These are phyloP conservation scores for Trichoderma sp. DNA, from an alignment of 2,329 filamentous ascomycete species.

Conservation along the genomic window DNA sequence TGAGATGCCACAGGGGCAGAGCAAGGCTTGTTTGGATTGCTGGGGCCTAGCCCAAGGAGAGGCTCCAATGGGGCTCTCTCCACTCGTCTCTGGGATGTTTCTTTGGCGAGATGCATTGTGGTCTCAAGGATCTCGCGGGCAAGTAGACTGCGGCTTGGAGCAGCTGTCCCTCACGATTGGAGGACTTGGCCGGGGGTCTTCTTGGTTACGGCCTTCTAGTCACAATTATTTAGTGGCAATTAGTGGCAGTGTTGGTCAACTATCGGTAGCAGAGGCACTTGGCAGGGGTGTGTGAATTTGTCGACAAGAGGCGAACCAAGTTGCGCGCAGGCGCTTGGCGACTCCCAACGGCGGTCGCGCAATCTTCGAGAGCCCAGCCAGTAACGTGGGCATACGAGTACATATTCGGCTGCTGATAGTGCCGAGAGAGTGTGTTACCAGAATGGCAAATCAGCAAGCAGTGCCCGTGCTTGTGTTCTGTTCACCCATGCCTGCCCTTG, in stretches of 20 bases:
- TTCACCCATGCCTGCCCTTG: background rate
- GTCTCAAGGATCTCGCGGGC: constrained; percentile 12
- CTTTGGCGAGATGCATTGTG: constrained; percentile 16
- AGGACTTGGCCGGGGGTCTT: background rate
- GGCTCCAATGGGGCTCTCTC: constrained; percentile 3
- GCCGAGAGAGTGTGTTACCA: background rate
- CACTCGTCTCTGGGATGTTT: background rate
- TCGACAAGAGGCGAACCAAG: constrained; percentile 1
- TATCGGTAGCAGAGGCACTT: background rate
- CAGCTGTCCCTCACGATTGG: constrained; percentile 1
- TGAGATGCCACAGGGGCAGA: constrained; percentile 16
- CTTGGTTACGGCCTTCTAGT: constrained; percentile 2
- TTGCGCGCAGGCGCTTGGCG: background rate
- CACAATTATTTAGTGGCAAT: constrained; percentile 17
- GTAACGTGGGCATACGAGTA: background rate
- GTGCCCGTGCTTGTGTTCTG: background rate
- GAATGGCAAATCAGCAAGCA: background rate
- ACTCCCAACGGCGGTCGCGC: background rate
- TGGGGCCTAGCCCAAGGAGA: background rate
- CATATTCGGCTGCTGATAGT: background rate
- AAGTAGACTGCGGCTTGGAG: constrained; percentile 2
- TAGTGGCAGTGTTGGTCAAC: constrained; percentile 19
- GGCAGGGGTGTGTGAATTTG: constrained; percentile 3
- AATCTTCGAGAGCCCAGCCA: constrained; percentile 2
- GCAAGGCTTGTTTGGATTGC: constrained; percentile 11